Evolutionary conservation across 108 stramenopile genomes (phyloP), one percentile per base, ranked within the genome.

Genomic region (Nitzschia sp.): DNA sequence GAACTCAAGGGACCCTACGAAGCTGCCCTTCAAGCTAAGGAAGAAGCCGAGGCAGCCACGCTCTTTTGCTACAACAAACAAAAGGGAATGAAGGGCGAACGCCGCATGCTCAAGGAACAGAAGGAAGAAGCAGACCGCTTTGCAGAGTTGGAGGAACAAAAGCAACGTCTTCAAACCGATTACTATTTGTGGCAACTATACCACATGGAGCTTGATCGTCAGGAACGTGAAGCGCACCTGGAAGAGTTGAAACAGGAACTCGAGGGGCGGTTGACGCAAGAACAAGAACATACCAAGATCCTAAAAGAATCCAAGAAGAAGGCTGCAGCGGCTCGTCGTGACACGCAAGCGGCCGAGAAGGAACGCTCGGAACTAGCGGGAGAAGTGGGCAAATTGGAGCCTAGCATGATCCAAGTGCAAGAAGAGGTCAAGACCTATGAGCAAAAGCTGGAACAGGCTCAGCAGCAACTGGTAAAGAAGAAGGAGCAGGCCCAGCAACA

Each of bases 121-220:
- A 96, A 95, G 73, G 80, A 86, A 45, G 93, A 96, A 77, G 96
- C 97, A 16, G 96, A 97, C 55, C 69, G 80, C 15, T 99, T 94
- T 71, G 79, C 91, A 26, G 50, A 63, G 23, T 79, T 94, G 34
- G 72, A 84, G 15, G 69, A 80, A 45, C 80, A 96, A 68, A 79
- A 90, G 45, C 72, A 76, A 47, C 76, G 63, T 27, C 68, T 97
- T 22, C 75, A 87, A 65, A 89, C 90, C 22, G 92, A 98, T 62
- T 84, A 75, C 73, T 96, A 93, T 58, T 77, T 99, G 19, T 97
- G 96, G 92, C 87, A 88, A 68, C 85, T 99, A 41, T 97, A 84
- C 54, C 98, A 97, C 73, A 77, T 96, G 58, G 81, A 94, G 34
- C 66, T 73, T 32, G 92, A 94, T 50, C 82, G 95, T n/a, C 66